A percentile compares a stretch with the other conserved stretches of the same genome.
These are phyloP conservation scores for Dactylellina parvicollis DNA, from an alignment of 2,329 filamentous ascomycete species.

Conservation along the genomic window DNA sequence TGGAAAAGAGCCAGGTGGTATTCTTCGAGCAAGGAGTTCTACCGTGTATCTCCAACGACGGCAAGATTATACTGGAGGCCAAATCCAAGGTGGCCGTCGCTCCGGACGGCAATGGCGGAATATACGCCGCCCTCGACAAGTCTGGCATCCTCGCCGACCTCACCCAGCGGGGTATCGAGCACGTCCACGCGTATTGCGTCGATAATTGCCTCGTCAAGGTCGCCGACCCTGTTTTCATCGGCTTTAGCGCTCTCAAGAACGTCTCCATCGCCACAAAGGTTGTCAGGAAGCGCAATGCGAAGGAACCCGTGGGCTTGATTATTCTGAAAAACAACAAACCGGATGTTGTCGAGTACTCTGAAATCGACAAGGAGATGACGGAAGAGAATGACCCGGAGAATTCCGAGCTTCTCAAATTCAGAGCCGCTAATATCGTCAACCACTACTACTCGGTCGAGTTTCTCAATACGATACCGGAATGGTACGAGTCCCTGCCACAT, in stretches of 20 bases:
- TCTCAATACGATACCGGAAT: conserved; percentile 87
- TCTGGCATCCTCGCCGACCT: conserved; percentile 87
- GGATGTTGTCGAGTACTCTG: conserved; percentile 97
- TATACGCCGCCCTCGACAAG: conserved; percentile 89
- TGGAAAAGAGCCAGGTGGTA: conserved; percentile 77
- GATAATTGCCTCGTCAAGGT: conserved; percentile 99
- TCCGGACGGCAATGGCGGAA: conserved; percentile 94
- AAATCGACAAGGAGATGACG: conserved; percentile 89
- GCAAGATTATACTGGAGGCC: conserved; percentile 92
- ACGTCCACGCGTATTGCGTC: conserved; percentile 97
- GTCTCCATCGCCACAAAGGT: conserved; percentile 99
- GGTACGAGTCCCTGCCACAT: conserved; percentile 86
- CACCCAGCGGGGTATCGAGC: conserved; percentile 85
- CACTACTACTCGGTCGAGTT: conserved; percentile 98
- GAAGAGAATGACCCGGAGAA: conserved; percentile 87
- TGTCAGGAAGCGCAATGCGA: conserved; percentile 96
- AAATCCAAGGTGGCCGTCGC: conserved; percentile 92
- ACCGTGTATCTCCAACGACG: conserved; percentile 95
- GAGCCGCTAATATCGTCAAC: conserved; percentile 98
- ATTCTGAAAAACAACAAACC: conserved; percentile 94
- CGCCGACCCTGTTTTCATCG: conserved; percentile 95
- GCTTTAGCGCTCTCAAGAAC: conserved; percentile 85
- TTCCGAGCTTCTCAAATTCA: conserved; percentile 86
- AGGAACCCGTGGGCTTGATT: conserved; percentile 94
- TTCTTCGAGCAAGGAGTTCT: conserved; percentile 98